phyloP scores from a whole-genome alignment of 441 rosid genomes.

The Iberis amara region DNA sequence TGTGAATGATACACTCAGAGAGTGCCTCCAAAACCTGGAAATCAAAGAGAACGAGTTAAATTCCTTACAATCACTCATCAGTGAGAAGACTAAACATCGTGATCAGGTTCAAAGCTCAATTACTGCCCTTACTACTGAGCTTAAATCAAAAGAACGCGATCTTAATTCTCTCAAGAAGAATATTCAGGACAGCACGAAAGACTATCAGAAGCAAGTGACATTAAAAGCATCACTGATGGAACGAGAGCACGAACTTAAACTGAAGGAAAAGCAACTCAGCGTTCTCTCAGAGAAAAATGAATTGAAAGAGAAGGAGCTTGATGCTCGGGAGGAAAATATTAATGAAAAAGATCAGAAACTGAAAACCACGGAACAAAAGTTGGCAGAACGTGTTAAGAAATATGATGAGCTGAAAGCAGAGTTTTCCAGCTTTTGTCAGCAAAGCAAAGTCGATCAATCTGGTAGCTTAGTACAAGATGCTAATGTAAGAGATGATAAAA shows the following conservation, averaged over 20 bases:
- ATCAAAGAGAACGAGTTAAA: conserved; percentile 30
- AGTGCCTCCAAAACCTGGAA: conserved; percentile 20
- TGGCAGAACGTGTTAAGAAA: conserved; percentile 26
- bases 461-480: conserved; percentile 18
- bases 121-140: conserved; percentile 23
- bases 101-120: conserved; percentile 30
- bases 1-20: conserved; percentile 13
- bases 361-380: background rate
- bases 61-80: conserved; percentile 22
- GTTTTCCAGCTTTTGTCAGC: conserved; percentile 18
- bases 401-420: conserved; percentile 30
- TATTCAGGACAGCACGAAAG: conserved; percentile 20
- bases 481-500: conserved; percentile 5
- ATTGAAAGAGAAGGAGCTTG: conserved; percentile 32
- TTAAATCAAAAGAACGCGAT: conserved; percentile 27
- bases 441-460: conserved; percentile 2
- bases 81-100: conserved; percentile 24
- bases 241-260: conserved; percentile 22
- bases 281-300: no score
- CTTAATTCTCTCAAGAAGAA: conserved; percentile 25
- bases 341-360: conserved; percentile 29
- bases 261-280: no score
- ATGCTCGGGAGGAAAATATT: conserved; percentile 26
- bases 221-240: conserved; percentile 29
- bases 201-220: conserved; percentile 23